Base-by-base conservation (phyloP, 2,329 filamentous ascomycete genomes). In the Teratosphaeria epicoccoides region DNA sequence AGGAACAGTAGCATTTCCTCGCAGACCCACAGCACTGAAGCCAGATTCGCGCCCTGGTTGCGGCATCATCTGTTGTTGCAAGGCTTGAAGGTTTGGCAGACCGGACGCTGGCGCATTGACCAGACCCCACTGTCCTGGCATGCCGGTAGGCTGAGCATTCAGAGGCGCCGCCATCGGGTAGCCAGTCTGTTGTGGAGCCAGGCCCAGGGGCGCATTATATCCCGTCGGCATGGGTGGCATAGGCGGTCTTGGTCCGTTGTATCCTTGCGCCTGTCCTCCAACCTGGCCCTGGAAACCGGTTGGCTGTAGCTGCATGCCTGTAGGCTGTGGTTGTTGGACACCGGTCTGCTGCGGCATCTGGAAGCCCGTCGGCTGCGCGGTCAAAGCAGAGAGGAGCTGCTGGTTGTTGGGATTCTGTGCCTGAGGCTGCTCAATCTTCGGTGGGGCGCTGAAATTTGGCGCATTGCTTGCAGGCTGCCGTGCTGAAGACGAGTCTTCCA, bases 61-160 rank as follows among this genome's bases (percentile, higher is more conserved):
- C 22, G 93, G 93, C 91, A 98, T 97, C 83, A 98, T 93, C 56
- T 89, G 87, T 52, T 88, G 85, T 63, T 95, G 88, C 48, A 98
- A 73, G 22, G 88, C 87, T 66, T 96, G 89, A 49, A 98, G 94
- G 61, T 96, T 96, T 1, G 93, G 93, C 56, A 98, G 72, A 1
- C 91, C 93, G 40, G 83, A 85, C 4, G 90, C 80, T 1, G 93
- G 93, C 1, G 89, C 87, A 69, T 98, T 98, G 26, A 97, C 93
- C 50, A 97, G 81, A n/a, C 93, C 93, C 93, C 93, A 98, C 67
- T 97, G 93, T 12, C 93, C 93, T 5, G 93, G 91, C 29, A 82
- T 76, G 10, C 93, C 93, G 2, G 93, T 98, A 4, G 93, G 93
- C 66, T 98, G 93, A n/a, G 89, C 83, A 62, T 94, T 91, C 56